Evolutionary conservation across 768 basidiomycete species (phyloP).

Genomic region (Pluteus cervinus): DNA sequence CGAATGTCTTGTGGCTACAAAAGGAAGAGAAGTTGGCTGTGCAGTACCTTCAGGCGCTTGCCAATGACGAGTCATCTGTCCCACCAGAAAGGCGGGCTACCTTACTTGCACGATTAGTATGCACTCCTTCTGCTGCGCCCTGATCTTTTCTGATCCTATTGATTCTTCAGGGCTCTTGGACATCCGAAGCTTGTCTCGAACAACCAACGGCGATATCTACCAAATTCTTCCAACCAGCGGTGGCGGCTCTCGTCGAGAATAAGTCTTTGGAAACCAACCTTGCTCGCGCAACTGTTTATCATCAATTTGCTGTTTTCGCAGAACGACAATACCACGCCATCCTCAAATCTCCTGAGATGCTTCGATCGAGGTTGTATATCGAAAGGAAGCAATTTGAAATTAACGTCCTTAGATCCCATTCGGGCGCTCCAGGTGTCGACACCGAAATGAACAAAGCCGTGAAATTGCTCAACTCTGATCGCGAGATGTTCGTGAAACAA

Average conservation of each 20-base stretch:
- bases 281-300: conserved; percentile 56
- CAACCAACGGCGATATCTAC: conserved; percentile 66
- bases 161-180: conserved; percentile 77
- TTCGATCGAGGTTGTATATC: conserved; percentile 64
- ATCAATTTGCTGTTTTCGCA: conserved; percentile 84
- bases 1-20: conserved; percentile 85
- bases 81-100: conserved; percentile 26
- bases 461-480: conserved; percentile 37
- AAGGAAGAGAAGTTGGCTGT: conserved; percentile 83
- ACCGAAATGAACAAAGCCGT: conserved; percentile 23
- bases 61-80: conserved; percentile 9
- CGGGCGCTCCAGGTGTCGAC: too few species aligned
- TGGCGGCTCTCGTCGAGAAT: conserved; percentile 22
- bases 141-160: background rate
- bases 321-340: conserved; percentile 80
- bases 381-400: conserved; percentile 73
- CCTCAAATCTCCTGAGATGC: conserved; percentile 59
- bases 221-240: conserved; percentile 67
- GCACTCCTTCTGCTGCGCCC: conserved; percentile 13
- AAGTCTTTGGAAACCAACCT: conserved; percentile 10
- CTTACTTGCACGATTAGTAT: conserved; percentile 60
- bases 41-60: conserved; percentile 49
- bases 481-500: conserved; percentile 49
- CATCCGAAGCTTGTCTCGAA: conserved; percentile 76
- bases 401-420: conserved; percentile 15